Percentiles rank a stretch among this genome's conserved stretches.
phyloP scores from a whole-genome alignment of 2,329 filamentous ascomycete genomes.

The Emmonsiellopsis sp. region DNA sequence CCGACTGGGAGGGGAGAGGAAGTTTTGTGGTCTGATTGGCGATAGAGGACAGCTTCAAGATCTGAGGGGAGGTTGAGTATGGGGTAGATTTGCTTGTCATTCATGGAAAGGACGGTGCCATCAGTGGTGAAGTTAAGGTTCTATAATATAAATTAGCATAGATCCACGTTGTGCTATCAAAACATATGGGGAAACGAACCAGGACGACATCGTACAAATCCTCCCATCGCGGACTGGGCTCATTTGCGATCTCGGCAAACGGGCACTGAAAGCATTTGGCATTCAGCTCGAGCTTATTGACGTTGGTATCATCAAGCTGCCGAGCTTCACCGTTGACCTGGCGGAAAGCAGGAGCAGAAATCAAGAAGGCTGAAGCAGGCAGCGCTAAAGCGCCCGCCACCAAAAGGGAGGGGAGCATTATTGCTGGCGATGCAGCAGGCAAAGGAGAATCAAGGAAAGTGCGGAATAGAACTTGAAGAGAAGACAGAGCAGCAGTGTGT shows the following conservation, averaged over 20 bases:
- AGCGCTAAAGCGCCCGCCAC: slow-evolving; percentile 25
- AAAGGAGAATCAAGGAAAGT: neutral
- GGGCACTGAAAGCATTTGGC: slow-evolving; percentile 28
- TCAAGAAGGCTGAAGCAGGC: slow-evolving; percentile 26
- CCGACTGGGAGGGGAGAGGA: slow-evolving; percentile 30
- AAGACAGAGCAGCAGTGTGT: neutral
- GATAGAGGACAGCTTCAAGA: slow-evolving; percentile 26
- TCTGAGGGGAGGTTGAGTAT: slow-evolving; percentile 18
- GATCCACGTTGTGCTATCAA: neutral
- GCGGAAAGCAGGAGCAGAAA: slow-evolving; percentile 14
- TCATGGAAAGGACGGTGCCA: slow-evolving; percentile 25
- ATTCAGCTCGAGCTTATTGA: slow-evolving; percentile 21
- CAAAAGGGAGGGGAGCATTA: slow-evolving; percentile 28
- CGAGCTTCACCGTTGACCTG: neutral
- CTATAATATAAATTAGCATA: slow-evolving; percentile 13
- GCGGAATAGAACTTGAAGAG: neutral
- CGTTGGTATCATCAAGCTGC: slow-evolving; percentile 17
- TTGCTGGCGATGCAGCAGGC: slow-evolving; percentile 11
- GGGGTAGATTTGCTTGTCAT: slow-evolving; percentile 31
- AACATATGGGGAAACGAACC: slow-evolving; percentile 18
- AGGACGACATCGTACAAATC: slow-evolving; percentile 27
- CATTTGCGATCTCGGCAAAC: slow-evolving; percentile 22
- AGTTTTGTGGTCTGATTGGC: slow-evolving; percentile 25
- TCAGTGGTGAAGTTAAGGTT: slow-evolving; percentile 28
- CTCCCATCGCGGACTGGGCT: slow-evolving; percentile 22